These are phyloP conservation scores for Sindora glabra DNA, from an alignment of 306 rosid species.

Conservation along the genomic window DNA sequence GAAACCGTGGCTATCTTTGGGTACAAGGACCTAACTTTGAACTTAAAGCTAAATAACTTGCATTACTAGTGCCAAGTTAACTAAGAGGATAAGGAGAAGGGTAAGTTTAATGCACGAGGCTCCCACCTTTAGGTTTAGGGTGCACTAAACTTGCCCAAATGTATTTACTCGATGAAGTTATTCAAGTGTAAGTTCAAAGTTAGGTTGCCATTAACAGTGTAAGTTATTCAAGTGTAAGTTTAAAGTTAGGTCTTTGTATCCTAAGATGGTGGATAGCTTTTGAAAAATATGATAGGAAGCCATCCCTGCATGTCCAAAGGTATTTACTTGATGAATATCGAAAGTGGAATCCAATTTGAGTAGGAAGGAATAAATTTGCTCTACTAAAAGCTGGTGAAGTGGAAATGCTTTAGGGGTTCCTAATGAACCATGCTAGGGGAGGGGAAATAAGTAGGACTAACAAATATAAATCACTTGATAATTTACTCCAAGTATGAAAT, in stretches of 20 bases:
- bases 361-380: slow-evolving; percentile 88
- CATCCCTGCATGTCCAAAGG: slow-evolving; percentile 43
- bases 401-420: slow-evolving; percentile 80
- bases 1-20: slow-evolving; percentile 99
- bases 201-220: too few relatives aligned
- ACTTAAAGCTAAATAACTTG: slow-evolving; percentile 77
- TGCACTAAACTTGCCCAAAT: too few relatives aligned
- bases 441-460: slow-evolving; percentile 96
- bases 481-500: slow-evolving; percentile 79
- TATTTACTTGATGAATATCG: slow-evolving; percentile 67
- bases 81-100: slow-evolving; percentile 69
- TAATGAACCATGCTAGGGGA: slow-evolving; percentile 91
- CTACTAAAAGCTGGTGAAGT: slow-evolving; percentile 91
- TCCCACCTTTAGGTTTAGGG: too few relatives aligned
- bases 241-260: too few relatives aligned
- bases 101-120: too few relatives aligned
- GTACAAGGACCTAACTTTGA: slow-evolving; percentile 54
- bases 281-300: slow-evolving; percentile 47
- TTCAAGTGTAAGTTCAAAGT: too few relatives aligned
- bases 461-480: slow-evolving; percentile 85
- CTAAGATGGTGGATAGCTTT: too few relatives aligned
- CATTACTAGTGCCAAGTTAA: slow-evolving; percentile 58
- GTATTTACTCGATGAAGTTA: too few relatives aligned
- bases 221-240: too few relatives aligned
- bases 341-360: slow-evolving; percentile 96